These are phyloP conservation scores for Aegilops tauschii DNA, from an alignment of 176 grass and related monocot genomes.

Conservation along the genomic window DNA sequence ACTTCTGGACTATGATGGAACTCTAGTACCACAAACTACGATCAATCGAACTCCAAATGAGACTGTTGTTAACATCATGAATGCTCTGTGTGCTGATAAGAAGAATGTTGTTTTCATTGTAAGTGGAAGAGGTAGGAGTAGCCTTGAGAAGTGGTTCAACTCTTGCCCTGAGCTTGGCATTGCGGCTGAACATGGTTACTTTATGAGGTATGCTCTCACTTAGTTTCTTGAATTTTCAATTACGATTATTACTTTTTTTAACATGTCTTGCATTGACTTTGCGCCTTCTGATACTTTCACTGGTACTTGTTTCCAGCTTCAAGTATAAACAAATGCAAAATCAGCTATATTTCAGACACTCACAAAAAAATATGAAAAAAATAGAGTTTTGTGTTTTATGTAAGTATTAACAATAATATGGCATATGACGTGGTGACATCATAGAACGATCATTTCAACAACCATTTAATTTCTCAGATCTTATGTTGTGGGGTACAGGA, in stretches of 20 bases:
- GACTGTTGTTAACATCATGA: constrained; percentile 50
- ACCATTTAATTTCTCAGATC: not conserved
- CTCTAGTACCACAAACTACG: constrained; percentile 45
- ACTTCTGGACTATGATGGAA: constrained; percentile 53
- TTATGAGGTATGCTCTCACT: constrained; percentile 42
- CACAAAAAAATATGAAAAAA: not conserved
- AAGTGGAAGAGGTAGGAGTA: constrained; percentile 49
- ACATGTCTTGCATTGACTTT: not conserved
- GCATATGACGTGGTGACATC: not conserved
- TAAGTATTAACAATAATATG: not conserved
- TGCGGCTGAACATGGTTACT: constrained; percentile 72
- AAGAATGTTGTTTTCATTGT: constrained; percentile 52
- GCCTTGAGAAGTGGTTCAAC: constrained; percentile 57
- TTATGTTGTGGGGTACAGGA: not conserved
- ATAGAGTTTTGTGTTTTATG: not conserved
- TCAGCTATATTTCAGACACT: not conserved
- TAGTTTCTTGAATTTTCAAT: not conserved
- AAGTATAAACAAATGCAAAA: not conserved
- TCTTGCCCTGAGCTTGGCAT: constrained; percentile 58
- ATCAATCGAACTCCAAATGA: constrained; percentile 38
- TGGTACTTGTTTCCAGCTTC: not conserved
- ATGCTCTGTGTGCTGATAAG: constrained; percentile 39
- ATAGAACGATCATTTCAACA: not conserved
- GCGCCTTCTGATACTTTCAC: not conserved
- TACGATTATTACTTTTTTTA: not conserved